Evolutionary conservation across 805 yeast genomes (phyloP).

Genomic region (Teunomyces funiuensis): DNA sequence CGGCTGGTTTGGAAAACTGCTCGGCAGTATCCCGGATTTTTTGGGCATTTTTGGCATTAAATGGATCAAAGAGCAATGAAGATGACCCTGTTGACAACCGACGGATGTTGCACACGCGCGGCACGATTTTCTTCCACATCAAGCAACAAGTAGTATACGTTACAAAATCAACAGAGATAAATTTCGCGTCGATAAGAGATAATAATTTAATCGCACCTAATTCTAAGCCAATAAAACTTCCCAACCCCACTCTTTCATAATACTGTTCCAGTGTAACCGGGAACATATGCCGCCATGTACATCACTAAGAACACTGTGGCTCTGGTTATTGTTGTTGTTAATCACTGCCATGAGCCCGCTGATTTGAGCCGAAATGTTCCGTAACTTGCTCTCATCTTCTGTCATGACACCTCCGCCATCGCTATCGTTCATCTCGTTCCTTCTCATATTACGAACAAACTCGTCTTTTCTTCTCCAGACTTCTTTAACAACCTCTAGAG

Average conservation of each 20-base stretch:
- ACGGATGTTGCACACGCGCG: not conserved
- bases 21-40: slow-evolving; percentile 25
- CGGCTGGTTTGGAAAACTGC: slow-evolving; percentile 36
- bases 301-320: slow-evolving; percentile 32
- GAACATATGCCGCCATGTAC: slow-evolving; percentile 42
- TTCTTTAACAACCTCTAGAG: slow-evolving; percentile 67
- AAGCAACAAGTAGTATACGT: not conserved
- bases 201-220: slow-evolving; percentile 17
- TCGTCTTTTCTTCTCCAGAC: slow-evolving; percentile 68
- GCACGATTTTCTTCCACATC: slow-evolving; percentile 1
- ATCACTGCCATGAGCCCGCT: slow-evolving; percentile 43
- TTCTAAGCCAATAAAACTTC: slow-evolving; percentile 57
- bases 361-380: slow-evolving; percentile 31
- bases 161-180: not conserved
- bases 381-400: slow-evolving; percentile 5
- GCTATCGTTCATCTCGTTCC: slow-evolving; percentile 14
- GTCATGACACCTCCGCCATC: slow-evolving; percentile 8
- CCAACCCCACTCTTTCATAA: slow-evolving; percentile 79
- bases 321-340: slow-evolving; percentile 28
- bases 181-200: slow-evolving; percentile 2
- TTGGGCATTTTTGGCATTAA: slow-evolving; percentile 21
- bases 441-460: slow-evolving; percentile 24
- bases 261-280: slow-evolving; percentile 64
- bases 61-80: slow-evolving; percentile 16
- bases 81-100: not conserved